Base-by-base conservation (phyloP, 192 early-diverging fungal genomes). In the Gigaspora rosea region DNA sequence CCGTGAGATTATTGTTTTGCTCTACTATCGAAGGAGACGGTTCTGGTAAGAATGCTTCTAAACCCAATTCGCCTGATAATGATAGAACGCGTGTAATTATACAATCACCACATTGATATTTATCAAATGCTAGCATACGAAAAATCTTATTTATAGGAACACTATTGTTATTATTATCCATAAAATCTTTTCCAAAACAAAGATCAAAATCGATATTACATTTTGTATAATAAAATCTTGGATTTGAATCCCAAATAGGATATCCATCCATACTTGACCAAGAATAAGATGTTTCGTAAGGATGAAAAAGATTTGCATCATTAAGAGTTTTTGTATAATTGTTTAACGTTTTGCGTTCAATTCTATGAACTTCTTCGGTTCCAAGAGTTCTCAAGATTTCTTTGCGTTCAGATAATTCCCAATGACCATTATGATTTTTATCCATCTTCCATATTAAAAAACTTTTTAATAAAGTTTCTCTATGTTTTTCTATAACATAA, bases 51-150 rank as follows among this genome's bases (percentile, higher is more conserved):
- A 70, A 70, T n/a, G 41, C 47, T 48, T 70, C 36, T 20, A 70
- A 22, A 15, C 68, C 68, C 18, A 9, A 27, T 20, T 70, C n/a
- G 2, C 68, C 68, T 1, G 68, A 70, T 49, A 48, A 70, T 2
- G 15, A 15, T 4, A 70, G 2, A 18, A 83, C 77, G 12, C 76
- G 76, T 57, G 80, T 77, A 20, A 83, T 69, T 13, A 83, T 50
- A 62, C 82, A 83, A 47, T 83, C 82, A 33, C 82, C 82, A 65
- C 82, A 83, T 7, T 79, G 77, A 41, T 73, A 80, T 61, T 78
- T 78, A 20, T 66, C 3, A 46, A 78, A 83, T 13, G 82, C 79
- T 22, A 83, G 18, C 1, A 64, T 67, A 18, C 78, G 49, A 57
- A 80, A 83, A 36, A 83, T 74, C 0, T 61, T 71, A 0, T 36